Conservation (phyloP, 2,329 filamentous ascomycete genomes). For the Penicillium olsonii region DNA sequence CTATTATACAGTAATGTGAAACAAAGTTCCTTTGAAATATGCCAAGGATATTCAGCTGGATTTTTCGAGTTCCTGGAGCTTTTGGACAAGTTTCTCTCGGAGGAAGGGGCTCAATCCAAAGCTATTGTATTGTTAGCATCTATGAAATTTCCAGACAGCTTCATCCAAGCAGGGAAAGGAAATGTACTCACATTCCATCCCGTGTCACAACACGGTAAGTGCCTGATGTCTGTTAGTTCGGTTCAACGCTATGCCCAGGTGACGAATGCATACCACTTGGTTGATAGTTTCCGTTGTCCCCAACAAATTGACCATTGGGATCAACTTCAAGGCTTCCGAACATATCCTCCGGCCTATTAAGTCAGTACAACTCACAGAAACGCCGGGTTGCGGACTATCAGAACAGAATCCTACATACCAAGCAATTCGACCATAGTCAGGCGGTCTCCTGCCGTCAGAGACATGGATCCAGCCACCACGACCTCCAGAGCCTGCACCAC, state of each 20-base stretch:
- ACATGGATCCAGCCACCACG: conserved; percentile 65
- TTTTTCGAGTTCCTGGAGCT: conserved; percentile 40
- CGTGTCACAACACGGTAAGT: conserved; percentile 64
- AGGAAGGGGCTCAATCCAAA: conserved; percentile 52
- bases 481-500: conserved; percentile 59
- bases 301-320: conserved; percentile 57
- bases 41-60: neutral
- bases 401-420: conserved; percentile 41
- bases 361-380: conserved; percentile 15
- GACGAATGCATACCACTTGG: conserved; percentile 49
- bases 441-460: conserved; percentile 61
- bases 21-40: neutral
- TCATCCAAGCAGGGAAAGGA: neutral
- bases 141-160: neutral
- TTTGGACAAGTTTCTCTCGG: conserved; percentile 52
- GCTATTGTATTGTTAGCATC: conserved; percentile 34
- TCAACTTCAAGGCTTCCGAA: conserved; percentile 66
- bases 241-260: neutral
- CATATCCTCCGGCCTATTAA: conserved; percentile 60
- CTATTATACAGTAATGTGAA: neutral
- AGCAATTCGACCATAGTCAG: conserved; percentile 65
- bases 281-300: conserved; percentile 60
- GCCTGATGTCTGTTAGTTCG: conserved; percentile 31
- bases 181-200: conserved; percentile 56
- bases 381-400: no score